Evolutionary conservation across 305 asterid species (phyloP).

Genomic region (Solanum hybrid): DNA sequence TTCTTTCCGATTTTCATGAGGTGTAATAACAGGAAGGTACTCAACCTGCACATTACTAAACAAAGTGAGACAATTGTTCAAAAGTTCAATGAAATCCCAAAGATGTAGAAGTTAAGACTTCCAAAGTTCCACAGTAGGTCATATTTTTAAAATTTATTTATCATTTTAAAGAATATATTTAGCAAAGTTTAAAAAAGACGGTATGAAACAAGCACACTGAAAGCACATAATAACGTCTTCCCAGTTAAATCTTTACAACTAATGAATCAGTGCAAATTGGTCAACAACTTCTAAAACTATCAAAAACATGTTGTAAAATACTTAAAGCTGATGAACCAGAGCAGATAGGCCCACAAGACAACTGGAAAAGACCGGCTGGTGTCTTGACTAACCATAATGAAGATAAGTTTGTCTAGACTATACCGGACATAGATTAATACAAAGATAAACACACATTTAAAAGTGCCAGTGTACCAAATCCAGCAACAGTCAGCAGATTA

Average conservation of each 20-base stretch:
- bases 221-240: neutral
- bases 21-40: conserved; percentile 84
- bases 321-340: neutral
- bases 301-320: neutral
- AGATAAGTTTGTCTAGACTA: neutral
- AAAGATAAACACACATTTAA: neutral
- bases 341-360: neutral
- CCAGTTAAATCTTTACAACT: neutral
- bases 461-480: neutral
- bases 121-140: neutral
- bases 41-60: conserved; percentile 45
- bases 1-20: conserved; percentile 73
- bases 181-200: neutral
- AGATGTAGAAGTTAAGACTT: neutral
- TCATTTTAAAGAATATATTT: neutral
- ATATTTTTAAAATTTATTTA: neutral
- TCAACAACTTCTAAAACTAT: neutral
- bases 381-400: neutral
- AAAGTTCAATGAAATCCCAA: neutral
- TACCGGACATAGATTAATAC: neutral
- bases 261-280: neutral
- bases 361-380: neutral
- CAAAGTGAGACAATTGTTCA: neutral
- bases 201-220: neutral
- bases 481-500: neutral